Percentiles rank a stretch among this genome's conserved stretches.
Evolutionary conservation across 2,329 filamentous ascomycete genomes (phyloP).

Genomic region (Didymella arachidicola): DNA sequence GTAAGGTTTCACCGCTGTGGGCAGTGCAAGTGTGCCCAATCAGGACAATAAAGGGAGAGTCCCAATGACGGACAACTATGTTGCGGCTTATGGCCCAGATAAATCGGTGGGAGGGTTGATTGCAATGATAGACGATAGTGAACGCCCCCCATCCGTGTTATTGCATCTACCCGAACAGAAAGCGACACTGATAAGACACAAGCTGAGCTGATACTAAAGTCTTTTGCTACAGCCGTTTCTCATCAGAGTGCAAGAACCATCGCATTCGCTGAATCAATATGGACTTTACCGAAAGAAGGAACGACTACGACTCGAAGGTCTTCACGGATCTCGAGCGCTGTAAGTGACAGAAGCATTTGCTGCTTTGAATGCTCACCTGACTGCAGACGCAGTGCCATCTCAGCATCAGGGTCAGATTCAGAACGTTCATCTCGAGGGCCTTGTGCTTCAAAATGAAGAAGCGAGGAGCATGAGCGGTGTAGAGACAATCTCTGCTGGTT

Average conservation of each 20-base stretch:
- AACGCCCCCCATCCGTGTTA: neutral
- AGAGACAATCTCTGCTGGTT: constrained; percentile 28
- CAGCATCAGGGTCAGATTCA: constrained; percentile 18
- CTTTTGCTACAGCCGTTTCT: neutral
- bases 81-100: constrained; percentile 1
- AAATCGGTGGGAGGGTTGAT: neutral
- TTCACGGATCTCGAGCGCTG: constrained; percentile 5
- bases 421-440: constrained; percentile 18
- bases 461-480: constrained; percentile 23
- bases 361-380: neutral
- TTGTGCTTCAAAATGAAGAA: constrained; percentile 14
- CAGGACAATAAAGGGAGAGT: constrained; percentile 6
- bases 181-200: neutral
- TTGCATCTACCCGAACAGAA: neutral
- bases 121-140: neutral
- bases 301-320: neutral
- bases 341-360: neutral
- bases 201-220: neutral
- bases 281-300: neutral
- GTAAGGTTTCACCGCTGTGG: neutral
- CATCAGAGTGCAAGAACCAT: neutral
- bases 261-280: neutral
- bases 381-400: constrained; percentile 1
- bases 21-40: neutral
- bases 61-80: neutral